phyloP scores from a whole-genome alignment of 306 rosid genomes.

The Ceratonia siliqua region DNA sequence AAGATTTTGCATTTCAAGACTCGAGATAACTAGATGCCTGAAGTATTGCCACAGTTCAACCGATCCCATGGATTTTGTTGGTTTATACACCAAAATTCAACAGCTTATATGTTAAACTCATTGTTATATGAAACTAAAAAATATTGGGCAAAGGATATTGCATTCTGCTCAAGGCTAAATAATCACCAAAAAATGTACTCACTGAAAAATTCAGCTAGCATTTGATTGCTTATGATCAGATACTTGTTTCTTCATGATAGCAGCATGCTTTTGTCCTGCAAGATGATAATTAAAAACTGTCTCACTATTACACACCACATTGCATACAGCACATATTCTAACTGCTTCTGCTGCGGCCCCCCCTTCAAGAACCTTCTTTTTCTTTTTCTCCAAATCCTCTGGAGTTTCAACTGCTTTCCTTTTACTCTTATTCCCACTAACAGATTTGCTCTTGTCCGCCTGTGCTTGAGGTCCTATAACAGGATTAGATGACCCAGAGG shows the following conservation, averaged over 20 bases:
- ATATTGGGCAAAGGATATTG: not conserved
- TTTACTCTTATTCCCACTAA: constrained; percentile 23
- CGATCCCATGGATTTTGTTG: no score
- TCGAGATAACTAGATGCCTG: no score
- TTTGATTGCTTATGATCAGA: constrained; percentile 1
- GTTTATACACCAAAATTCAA: no score
- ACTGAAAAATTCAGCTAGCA: constrained; percentile 20
- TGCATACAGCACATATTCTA: constrained; percentile 44
- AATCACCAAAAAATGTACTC: not conserved
- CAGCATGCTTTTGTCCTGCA: constrained; percentile 52
- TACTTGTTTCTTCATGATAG: constrained; percentile 38
- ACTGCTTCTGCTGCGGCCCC: constrained; percentile 50
- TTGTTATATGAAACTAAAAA: not conserved
- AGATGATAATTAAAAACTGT: constrained; percentile 48
- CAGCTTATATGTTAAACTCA: not conserved
- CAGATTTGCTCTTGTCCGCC: constrained; percentile 14
- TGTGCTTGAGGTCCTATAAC: constrained; percentile 40
- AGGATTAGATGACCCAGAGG: constrained; percentile 27
- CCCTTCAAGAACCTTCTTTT: constrained; percentile 47
- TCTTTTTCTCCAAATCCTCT: constrained; percentile 50
- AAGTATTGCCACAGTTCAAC: not conserved
- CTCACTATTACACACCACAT: constrained; percentile 53
- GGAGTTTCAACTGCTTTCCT: constrained; percentile 37
- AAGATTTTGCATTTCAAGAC: no score
- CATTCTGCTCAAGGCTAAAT: not conserved